Base-by-base conservation (phyloP, 768 basidiomycete genomes). In the Russula griseocarnosa region DNA sequence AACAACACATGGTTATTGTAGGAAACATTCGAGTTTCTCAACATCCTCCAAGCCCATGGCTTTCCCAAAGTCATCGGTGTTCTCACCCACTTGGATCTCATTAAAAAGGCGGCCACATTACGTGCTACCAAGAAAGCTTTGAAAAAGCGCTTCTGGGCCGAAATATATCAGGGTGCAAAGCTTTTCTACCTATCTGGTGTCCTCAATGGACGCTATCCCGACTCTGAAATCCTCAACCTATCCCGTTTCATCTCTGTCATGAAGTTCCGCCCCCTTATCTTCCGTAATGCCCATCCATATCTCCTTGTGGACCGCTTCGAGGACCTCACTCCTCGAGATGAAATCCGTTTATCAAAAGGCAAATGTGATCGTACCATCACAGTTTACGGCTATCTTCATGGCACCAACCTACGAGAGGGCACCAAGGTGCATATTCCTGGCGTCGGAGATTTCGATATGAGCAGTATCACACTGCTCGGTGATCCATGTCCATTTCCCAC, bases 1-100 rank as follows among this genome's bases (percentile, higher is more conserved):
- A 26, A 10, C 40, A 5, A n/a, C 55, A 32, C 0, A 55, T 55
- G 52, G 49, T 28, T 44, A 32, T 34, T 51, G 0, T 72, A 98
- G 95, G 97, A 98, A 86, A 94, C 94, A 0, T 98, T 99, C 71
- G 97, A 99, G 76, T 98, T 98, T 68, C 87, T 99, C 60, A 98
- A 98, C 70, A 86, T 98, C 70, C 87, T 99, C 28, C 94, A 98
- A 78, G 82, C 93, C 0, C 97, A 99, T 73, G 97, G 97, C 36
- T 96, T 99, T 74, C 97, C 97, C 3, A 99, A 98, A 80, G 94
- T 98, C 70, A 93, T 99, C 66, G 96, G 97, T 61, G 76, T 99
- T 62, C 88, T 99, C 53, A 89, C 94, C 53, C 97, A 99, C 75
- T 86, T 98, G 47, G 97, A 98, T 75, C 87, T 99, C 67, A 90